Percentiles rank a stretch among this genome's conserved stretches.
phyloP scores from a whole-genome alignment of 768 basidiomycete species.

The Boletus vermiculosoides region DNA sequence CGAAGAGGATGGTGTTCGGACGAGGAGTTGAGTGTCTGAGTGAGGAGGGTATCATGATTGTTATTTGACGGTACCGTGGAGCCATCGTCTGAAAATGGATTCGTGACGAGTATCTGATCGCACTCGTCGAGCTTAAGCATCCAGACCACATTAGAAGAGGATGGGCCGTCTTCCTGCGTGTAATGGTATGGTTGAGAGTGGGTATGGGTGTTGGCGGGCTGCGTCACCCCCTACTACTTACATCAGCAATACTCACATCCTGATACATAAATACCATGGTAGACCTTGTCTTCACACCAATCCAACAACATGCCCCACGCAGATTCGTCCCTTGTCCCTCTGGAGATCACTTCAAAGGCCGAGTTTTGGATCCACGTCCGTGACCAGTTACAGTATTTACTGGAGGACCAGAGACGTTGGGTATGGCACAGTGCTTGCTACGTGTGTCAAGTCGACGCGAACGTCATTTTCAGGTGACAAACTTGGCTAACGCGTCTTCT shows the following conservation, averaged over 20 bases:
- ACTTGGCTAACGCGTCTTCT: conserved; percentile 80
- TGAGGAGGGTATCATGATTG: not conserved
- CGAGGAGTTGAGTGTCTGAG: not conserved
- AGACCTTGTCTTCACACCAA: not conserved
- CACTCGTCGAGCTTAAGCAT: conserved; percentile 29
- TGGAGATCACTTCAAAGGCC: conserved; percentile 63
- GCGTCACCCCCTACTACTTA: conserved; percentile 5
- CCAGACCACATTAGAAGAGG: conserved; percentile 24
- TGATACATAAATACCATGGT: not conserved
- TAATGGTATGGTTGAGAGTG: not conserved
- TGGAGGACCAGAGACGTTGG: conserved; percentile 75
- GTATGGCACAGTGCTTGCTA: conserved; percentile 42
- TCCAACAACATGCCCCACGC: conserved; percentile 76
- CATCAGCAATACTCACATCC: conserved; percentile 7
- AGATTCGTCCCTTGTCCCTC: conserved; percentile 72
- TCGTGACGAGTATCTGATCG: conserved; percentile 23
- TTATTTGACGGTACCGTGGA: not conserved
- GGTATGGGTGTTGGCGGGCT: not conserved
- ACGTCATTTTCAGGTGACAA: conserved; percentile 59
- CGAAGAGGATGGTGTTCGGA: conserved; percentile 19
- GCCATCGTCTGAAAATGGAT: conserved; percentile 11
- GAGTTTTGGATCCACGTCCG: conserved; percentile 82
- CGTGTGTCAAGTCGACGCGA: conserved; percentile 3
- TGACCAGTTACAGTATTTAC: conserved; percentile 56
- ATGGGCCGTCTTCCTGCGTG: conserved; percentile 1